Percentiles rank a stretch among this genome's conserved stretches.
phyloP scores from a whole-genome alignment of 495 filamentous ascomycete genomes.

The Jackrogersella minutella region DNA sequence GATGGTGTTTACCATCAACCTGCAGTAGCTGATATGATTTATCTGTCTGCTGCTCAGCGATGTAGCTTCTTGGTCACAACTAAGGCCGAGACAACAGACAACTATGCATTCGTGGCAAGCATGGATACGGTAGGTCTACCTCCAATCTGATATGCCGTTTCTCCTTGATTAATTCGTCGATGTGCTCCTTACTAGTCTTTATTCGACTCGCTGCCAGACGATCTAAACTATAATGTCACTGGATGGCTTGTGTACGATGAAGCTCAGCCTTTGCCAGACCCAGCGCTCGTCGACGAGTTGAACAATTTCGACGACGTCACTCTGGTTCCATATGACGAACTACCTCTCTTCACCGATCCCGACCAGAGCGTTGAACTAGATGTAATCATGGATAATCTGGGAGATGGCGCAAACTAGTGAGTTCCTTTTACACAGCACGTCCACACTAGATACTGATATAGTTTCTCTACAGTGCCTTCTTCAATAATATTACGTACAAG shows the following conservation, averaged over 20 bases:
- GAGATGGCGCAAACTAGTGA: conserved; percentile 79
- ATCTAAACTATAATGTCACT: conserved; percentile 78
- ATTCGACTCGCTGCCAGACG: conserved; percentile 70
- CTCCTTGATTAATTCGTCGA: not conserved
- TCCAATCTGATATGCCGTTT: not conserved
- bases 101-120: conserved; percentile 71
- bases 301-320: conserved; percentile 76
- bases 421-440: conserved; percentile 21
- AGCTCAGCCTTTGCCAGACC: conserved; percentile 61
- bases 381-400: conserved; percentile 74
- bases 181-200: conserved; percentile 59
- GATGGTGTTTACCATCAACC: conserved; percentile 67
- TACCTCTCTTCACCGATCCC: conserved; percentile 62
- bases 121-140: conserved; percentile 64
- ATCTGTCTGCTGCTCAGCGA: conserved; percentile 73
- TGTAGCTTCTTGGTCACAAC: conserved; percentile 73
- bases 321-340: conserved; percentile 71
- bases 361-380: conserved; percentile 69
- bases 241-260: conserved; percentile 81
- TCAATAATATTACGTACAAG: conserved; percentile 82
- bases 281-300: conserved; percentile 64
- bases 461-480: conserved; percentile 66
- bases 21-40: conserved; percentile 66
- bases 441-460: not conserved
- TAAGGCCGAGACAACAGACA: conserved; percentile 67